Percentiles rank a stretch among this genome's conserved stretches.
phyloP scores from a whole-genome alignment of 129 eudicot genomes.

The Artemisia annua region DNA sequence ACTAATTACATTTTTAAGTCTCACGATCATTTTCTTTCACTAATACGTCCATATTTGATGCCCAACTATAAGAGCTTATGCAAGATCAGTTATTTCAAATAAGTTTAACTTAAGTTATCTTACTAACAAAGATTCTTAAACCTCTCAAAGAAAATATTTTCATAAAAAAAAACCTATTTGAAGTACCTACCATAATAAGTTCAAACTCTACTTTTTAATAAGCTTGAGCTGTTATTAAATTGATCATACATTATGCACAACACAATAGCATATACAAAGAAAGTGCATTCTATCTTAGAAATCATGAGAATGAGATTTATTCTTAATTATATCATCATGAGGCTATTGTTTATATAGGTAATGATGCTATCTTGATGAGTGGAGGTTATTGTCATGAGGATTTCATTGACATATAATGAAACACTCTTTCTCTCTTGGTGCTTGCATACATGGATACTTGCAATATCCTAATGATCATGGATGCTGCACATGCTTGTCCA shows the following conservation, averaged over 20 bases:
- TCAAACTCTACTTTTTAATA: too few relatives aligned
- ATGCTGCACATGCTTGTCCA: neutral
- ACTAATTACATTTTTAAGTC: too few relatives aligned
- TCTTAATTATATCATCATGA: neutral
- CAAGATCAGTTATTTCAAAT: too few relatives aligned
- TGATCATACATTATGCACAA: neutral
- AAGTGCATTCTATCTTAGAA: neutral
- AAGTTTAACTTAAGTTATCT: too few relatives aligned
- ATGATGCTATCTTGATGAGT: slow-evolving; percentile 25
- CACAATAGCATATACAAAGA: neutral
- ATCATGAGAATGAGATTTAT: neutral
- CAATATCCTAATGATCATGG: slow-evolving; percentile 25
- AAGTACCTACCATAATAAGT: too few relatives aligned
- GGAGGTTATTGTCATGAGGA: slow-evolving; percentile 33
- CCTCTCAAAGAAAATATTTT: too few relatives aligned
- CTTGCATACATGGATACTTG: slow-evolving; percentile 30
- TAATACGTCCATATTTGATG: too few relatives aligned
- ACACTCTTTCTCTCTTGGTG: slow-evolving; percentile 27
- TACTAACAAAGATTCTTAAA: too few relatives aligned
- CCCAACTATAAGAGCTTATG: too few relatives aligned
- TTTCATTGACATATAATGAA: slow-evolving; percentile 20
- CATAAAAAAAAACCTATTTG: too few relatives aligned
- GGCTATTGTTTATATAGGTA: slow-evolving; percentile 21
- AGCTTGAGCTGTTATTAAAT: too few relatives aligned
- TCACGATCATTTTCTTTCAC: too few relatives aligned